Conservation (phyloP, 2,329 filamentous ascomycete species). For the Penicillium sp. region DNA sequence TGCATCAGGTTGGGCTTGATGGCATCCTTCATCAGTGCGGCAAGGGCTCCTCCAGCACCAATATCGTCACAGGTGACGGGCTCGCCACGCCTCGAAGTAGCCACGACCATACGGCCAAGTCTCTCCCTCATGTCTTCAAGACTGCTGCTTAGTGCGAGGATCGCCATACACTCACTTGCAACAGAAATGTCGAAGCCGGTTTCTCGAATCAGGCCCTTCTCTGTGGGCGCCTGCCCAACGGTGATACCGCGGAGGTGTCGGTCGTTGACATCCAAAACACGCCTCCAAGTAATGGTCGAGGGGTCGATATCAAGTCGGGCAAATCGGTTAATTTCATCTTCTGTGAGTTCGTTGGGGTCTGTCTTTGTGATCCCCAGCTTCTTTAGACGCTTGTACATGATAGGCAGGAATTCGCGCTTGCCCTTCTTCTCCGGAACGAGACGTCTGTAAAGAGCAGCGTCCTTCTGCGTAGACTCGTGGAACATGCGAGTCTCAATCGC, state of each 20-base stretch:
- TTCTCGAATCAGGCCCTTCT: constrained; percentile 84
- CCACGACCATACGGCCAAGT: constrained; percentile 93
- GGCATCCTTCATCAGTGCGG: constrained; percentile 95
- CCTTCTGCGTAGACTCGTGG: constrained; percentile 94
- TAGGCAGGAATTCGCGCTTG: constrained; percentile 80
- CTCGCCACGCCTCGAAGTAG: constrained; percentile 81
- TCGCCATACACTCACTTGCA: constrained; percentile 97
- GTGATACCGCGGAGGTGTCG: constrained; percentile 89
- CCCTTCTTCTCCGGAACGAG: constrained; percentile 90
- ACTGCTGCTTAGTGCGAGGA: constrained; percentile 88
- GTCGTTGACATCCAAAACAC: constrained; percentile 96
- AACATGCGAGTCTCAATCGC: constrained; percentile 98
- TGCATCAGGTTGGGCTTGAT: constrained; percentile 99
- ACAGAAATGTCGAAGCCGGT: constrained; percentile 98
- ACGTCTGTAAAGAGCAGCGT: constrained; percentile 82
- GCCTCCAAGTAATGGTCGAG: constrained; percentile 94
- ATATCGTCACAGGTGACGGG: constrained; percentile 96
- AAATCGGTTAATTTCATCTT: constrained; percentile 85
- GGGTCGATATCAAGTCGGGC: constrained; percentile 96
- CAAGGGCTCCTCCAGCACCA: constrained; percentile 87
- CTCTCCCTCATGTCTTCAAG: constrained; percentile 89
- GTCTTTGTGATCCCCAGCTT: constrained; percentile 97
- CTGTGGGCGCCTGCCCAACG: constrained; percentile 83
- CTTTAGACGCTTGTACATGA: constrained; percentile 92
- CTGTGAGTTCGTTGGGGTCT: constrained; percentile 85